These are phyloP conservation scores for Umbilicaria muhlenbergii DNA, from an alignment of 495 filamentous ascomycete species.

Conservation along the genomic window DNA sequence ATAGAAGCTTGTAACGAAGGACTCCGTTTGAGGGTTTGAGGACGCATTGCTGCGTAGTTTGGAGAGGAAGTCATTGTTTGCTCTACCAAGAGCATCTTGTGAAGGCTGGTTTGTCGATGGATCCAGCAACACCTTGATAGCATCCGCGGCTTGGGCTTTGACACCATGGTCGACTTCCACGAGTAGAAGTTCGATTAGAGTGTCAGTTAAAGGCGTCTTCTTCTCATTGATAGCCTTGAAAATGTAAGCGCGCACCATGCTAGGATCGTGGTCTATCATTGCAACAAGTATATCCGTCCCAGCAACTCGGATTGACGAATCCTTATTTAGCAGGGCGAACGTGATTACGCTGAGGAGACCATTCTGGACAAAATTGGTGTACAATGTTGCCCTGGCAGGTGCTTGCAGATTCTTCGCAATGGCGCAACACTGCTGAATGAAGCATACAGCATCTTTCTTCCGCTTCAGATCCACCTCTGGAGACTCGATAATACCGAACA, in stretches of 20 bases:
- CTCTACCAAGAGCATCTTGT: conserved; percentile 49
- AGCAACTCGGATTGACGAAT: conserved; percentile 74
- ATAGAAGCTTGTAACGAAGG: conserved; percentile 77
- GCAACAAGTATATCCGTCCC: conserved; percentile 89
- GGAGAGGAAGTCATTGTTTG: conserved; percentile 50
- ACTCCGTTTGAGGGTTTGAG: conserved; percentile 63
- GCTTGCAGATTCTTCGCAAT: conserved; percentile 91
- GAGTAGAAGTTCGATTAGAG: conserved; percentile 80
- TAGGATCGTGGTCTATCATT: conserved; percentile 88
- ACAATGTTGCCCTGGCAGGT: conserved; percentile 61
- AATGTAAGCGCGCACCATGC: conserved; percentile 84
- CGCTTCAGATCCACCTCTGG: conserved; percentile 46
- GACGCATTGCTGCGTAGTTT: conserved; percentile 35
- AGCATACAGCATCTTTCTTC: conserved; percentile 87
- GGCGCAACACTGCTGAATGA: conserved; percentile 90
- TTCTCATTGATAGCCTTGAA: conserved; percentile 82
- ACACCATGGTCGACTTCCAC: conserved; percentile 86
- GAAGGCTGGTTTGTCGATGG: conserved; percentile 36
- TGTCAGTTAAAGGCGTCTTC: conserved; percentile 77
- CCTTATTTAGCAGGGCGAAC: conserved; percentile 71
- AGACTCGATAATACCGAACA: conserved; percentile 76
- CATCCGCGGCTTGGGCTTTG: conserved; percentile 90
- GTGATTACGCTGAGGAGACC: conserved; percentile 83
- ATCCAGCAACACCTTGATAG: conserved; percentile 86
- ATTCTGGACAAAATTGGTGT: conserved; percentile 75